Evolutionary conservation across 2,329 filamentous ascomycete genomes (phyloP).

Genomic region (Colletotrichum paranaense): DNA sequence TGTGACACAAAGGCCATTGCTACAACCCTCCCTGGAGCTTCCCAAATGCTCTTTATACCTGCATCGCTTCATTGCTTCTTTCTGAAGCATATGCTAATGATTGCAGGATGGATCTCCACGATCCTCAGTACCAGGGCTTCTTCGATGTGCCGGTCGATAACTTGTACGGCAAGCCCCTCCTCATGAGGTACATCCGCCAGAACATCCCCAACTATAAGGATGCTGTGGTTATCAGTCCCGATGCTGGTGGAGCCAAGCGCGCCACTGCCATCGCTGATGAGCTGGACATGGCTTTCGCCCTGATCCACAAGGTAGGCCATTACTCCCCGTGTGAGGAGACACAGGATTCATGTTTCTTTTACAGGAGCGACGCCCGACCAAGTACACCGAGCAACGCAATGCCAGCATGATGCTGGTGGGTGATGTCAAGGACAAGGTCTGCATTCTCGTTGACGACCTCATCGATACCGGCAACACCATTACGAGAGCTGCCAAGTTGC

Average conservation of each 20-base stretch:
- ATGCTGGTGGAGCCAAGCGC: constrained; percentile 95
- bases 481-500: constrained; percentile 92
- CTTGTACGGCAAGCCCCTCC: constrained; percentile 84
- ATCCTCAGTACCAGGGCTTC: constrained; percentile 97
- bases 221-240: constrained; percentile 93
- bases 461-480: constrained; percentile 98
- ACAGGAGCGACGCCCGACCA: constrained; percentile 88
- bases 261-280: constrained; percentile 95
- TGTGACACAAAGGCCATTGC: not conserved
- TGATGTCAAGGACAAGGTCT: constrained; percentile 81
- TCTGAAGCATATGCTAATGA: constrained; percentile 39
- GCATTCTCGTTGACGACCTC: constrained; percentile 94
- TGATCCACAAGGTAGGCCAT: constrained; percentile 92
- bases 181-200: constrained; percentile 79
- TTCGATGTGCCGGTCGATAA: constrained; percentile 99
- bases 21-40: not conserved
- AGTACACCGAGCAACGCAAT: constrained; percentile 89
- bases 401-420: constrained; percentile 97
- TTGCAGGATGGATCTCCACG: constrained; percentile 84
- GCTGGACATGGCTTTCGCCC: constrained; percentile 92
- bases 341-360: constrained; percentile 13
- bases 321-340: not conserved
- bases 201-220: constrained; percentile 87
- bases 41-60: not conserved
- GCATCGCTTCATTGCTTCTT: constrained; percentile 23